These are phyloP conservation scores for Naganishia vaughanmartiniae DNA, from an alignment of 768 basidiomycete genomes.

Conservation along the genomic window DNA sequence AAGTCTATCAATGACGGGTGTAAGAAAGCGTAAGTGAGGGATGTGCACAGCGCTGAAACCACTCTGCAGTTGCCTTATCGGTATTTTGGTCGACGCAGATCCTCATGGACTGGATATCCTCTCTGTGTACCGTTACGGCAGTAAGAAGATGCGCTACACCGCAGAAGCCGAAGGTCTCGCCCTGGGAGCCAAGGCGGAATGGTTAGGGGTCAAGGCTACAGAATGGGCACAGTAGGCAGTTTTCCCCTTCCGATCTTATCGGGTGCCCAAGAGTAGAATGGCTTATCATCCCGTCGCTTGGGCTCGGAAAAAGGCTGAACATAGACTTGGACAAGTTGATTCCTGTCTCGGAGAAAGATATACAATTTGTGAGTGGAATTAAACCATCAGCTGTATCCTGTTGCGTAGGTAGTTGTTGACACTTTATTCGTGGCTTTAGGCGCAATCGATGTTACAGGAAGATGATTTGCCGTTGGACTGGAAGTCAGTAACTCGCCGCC, in stretches of 20 bases:
- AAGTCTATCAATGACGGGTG: conserved; percentile 32
- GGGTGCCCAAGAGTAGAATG: too few species aligned
- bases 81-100: conserved; percentile 83
- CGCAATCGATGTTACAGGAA: conserved; percentile 38
- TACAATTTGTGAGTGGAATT: conserved; percentile 64
- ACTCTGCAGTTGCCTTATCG: conserved; percentile 65
- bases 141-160: conserved; percentile 62
- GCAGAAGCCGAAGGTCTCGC: conserved; percentile 65
- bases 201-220: conserved; percentile 73
- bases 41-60: not conserved
- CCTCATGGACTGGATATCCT: conserved; percentile 90
- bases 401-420: conserved; percentile 16
- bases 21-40: not conserved
- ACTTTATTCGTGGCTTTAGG: conserved; percentile 37
- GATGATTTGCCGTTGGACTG: conserved; percentile 37
- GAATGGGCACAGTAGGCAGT: conserved; percentile 60
- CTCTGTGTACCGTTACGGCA: conserved; percentile 81
- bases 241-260: not conserved
- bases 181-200: conserved; percentile 64
- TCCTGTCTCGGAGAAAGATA: conserved; percentile 68
- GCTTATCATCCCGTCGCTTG: too few species aligned
- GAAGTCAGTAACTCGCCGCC: conserved; percentile 32
- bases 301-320: conserved; percentile 59
- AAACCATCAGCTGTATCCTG: not conserved
- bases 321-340: conserved; percentile 59